Evolutionary conservation across 257 asterid genomes (phyloP).

Genomic region (Fraxinus cuspidata): DNA sequence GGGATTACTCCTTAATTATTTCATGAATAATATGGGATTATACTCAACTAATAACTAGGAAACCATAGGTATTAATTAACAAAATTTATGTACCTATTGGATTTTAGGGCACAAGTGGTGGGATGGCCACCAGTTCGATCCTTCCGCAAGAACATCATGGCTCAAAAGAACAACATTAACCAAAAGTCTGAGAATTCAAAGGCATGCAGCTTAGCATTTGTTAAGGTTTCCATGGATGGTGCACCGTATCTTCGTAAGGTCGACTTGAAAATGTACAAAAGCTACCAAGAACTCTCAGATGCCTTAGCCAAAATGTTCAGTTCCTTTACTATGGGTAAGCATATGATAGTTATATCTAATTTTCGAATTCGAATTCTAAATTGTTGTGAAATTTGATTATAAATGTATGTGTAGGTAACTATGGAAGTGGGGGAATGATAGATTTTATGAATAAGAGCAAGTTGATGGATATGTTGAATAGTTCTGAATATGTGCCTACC

Average conservation of each 20-base stretch:
- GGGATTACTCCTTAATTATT: too few species aligned
- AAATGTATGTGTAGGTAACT: slow-evolving; percentile 28
- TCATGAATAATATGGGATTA: too few species aligned
- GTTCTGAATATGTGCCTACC: slow-evolving; percentile 40
- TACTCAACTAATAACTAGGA: too few species aligned
- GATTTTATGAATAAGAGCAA: slow-evolving; percentile 47
- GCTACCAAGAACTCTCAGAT: slow-evolving; percentile 42
- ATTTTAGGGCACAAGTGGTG: slow-evolving; percentile 45
- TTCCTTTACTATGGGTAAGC: slow-evolving; percentile 43
- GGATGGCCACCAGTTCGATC: slow-evolving; percentile 56
- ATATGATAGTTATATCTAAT: too few species aligned
- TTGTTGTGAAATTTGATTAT: neutral
- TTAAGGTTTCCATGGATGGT: slow-evolving; percentile 55
- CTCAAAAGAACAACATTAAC: slow-evolving; percentile 26
- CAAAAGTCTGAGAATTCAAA: slow-evolving; percentile 32
- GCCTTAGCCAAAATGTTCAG: slow-evolving; percentile 49
- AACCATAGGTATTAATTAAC: neutral
- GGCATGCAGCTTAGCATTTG: slow-evolving; percentile 40
- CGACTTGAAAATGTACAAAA: slow-evolving; percentile 37
- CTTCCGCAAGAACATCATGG: slow-evolving; percentile 40
- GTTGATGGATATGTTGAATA: slow-evolving; percentile 40
- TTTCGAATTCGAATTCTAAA: neutral
- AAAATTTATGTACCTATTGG: neutral
- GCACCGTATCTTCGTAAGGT: slow-evolving; percentile 50
- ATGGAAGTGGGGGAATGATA: slow-evolving; percentile 41